Evolutionary conservation across 805 yeast species (phyloP).

Genomic region (Dipodascopsis uninucleata): DNA sequence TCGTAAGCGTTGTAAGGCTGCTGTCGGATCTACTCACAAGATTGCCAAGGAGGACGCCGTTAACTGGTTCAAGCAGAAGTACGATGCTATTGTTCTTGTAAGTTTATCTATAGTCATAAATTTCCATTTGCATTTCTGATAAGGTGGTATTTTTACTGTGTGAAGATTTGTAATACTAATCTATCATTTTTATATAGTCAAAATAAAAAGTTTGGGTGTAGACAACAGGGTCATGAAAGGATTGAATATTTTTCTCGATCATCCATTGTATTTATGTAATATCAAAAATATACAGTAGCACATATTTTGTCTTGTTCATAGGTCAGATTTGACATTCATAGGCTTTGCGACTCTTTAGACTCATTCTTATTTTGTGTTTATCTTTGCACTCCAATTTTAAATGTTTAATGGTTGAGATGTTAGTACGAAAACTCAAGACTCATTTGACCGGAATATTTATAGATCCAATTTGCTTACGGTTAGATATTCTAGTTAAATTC

Average conservation of each 20-base stretch:
- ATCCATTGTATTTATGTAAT: conserved; percentile 2
- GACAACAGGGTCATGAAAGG: not conserved
- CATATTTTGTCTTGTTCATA: too few relatives aligned
- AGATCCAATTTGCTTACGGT: too few relatives aligned
- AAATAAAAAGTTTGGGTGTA: conserved; percentile 2
- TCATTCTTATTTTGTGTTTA: too few relatives aligned
- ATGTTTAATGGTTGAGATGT: too few relatives aligned
- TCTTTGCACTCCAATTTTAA: too few relatives aligned
- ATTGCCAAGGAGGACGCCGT: conserved; percentile 91
- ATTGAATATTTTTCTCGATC: conserved; percentile 1
- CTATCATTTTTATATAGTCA: conserved; percentile 2
- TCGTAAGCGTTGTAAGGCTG: conserved; percentile 80
- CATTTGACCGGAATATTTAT: too few relatives aligned
- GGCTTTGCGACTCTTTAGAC: too few relatives aligned
- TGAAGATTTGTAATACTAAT: not conserved
- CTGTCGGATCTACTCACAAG: conserved; percentile 88
- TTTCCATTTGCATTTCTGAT: not conserved
- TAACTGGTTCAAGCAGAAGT: conserved; percentile 98
- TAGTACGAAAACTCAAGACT: too few relatives aligned
- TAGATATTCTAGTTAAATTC: too few relatives aligned
- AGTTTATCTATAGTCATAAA: conserved; percentile 3
- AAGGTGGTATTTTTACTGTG: not conserved
- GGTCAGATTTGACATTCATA: too few relatives aligned
- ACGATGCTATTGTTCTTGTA: conserved; percentile 91
- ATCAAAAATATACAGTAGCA: conserved; percentile 1